These are phyloP conservation scores for Ocimum tenuiflorum DNA, from an alignment of 257 asterid species.

Conservation along the genomic window DNA sequence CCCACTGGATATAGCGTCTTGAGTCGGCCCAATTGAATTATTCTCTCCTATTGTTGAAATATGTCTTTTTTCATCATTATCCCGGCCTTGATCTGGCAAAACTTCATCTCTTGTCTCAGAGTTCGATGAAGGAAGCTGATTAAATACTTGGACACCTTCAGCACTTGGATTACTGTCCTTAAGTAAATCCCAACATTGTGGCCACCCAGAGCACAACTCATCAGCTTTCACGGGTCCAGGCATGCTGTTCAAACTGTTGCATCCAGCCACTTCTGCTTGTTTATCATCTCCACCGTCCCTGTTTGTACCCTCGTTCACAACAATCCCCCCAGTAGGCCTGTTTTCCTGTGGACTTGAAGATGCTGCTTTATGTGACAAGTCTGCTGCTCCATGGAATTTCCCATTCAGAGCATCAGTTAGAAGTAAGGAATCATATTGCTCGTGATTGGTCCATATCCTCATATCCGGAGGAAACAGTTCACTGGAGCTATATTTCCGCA, in stretches of 20 bases:
- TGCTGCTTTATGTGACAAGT: constrained; percentile 26
- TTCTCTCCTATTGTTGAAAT: constrained; percentile 26
- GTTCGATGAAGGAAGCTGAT: constrained; percentile 26
- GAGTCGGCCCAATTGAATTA: constrained; percentile 25
- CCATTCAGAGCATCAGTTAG: constrained; percentile 53
- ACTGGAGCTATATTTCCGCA: constrained; percentile 57
- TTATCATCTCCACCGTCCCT: constrained; percentile 15
- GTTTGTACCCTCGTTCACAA: background rate
- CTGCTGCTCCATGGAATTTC: constrained; percentile 44
- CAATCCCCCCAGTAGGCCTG: constrained; percentile 18
- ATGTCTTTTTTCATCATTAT: constrained; percentile 14
- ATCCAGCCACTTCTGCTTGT: constrained; percentile 17
- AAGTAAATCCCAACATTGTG: constrained; percentile 39
- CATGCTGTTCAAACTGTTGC: constrained; percentile 7
- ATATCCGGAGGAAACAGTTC: constrained; percentile 66
- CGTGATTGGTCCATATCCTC: constrained; percentile 77
- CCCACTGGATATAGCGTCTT: constrained; percentile 24
- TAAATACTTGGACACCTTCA: constrained; percentile 15
- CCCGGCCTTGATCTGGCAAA: constrained; percentile 13
- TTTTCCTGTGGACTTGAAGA: constrained; percentile 33
- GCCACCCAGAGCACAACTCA: constrained; percentile 29
- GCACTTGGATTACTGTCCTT: constrained; percentile 29
- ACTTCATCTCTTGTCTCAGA: background rate
- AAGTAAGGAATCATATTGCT: constrained; percentile 55
- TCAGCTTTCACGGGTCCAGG: constrained; percentile 28